Percentiles rank a stretch among this genome's conserved stretches.
Evolutionary conservation across 441 rosid genomes (phyloP).

Genomic region (Eruca vesicaria): DNA sequence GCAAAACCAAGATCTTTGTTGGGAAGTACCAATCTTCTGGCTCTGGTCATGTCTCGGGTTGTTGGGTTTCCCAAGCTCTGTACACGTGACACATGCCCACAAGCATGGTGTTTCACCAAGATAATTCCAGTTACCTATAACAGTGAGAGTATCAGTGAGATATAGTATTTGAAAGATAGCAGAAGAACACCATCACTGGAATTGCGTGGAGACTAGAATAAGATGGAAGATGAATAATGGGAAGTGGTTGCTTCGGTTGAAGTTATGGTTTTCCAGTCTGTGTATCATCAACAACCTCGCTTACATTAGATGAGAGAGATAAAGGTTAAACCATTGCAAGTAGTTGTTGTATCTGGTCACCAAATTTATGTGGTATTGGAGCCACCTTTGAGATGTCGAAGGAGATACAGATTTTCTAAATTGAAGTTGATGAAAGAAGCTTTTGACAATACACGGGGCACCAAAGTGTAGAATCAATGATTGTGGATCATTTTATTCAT

Average conservation of each 20-base stretch:
- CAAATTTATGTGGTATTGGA: no score
- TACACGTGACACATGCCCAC: constrained; percentile 77
- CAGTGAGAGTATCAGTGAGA: constrained; percentile 54
- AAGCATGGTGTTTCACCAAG: constrained; percentile 68
- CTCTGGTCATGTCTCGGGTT: constrained; percentile 52
- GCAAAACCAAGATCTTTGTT: constrained; percentile 61
- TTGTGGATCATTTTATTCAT: no score
- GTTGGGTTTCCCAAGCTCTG: constrained; percentile 37
- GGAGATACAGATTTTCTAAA: no score
- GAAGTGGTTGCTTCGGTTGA: constrained; percentile 14
- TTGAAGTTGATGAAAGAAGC: no score
- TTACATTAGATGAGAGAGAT: neutral
- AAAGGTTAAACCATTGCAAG: no score
- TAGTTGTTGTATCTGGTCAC: no score
- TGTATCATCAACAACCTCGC: constrained; percentile 5
- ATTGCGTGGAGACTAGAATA: constrained; percentile 31
- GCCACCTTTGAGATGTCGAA: no score
- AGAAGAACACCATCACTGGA: constrained; percentile 55
- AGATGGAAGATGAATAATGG: constrained; percentile 25
- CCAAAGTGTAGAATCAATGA: no score
- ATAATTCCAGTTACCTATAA: constrained; percentile 60
- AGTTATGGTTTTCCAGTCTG: constrained; percentile 32
- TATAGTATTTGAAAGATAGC: constrained; percentile 73
- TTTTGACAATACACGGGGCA: no score
- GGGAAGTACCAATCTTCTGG: constrained; percentile 61